Evolutionary conservation across 2,329 filamentous ascomycete species (phyloP).

Genomic region (Scedosporium dehoogii): DNA sequence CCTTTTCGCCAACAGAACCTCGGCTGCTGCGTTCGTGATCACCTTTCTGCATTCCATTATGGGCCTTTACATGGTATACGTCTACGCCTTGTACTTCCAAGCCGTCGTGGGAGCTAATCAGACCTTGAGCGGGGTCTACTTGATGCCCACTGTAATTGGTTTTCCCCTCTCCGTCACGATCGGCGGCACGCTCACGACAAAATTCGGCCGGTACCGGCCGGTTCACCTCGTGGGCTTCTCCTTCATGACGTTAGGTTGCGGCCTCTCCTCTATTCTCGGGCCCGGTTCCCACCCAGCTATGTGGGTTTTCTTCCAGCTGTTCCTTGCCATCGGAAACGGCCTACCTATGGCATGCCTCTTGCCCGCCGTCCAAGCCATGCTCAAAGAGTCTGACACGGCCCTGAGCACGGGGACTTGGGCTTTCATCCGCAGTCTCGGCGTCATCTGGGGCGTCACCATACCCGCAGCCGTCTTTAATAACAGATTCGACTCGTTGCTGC

Average conservation of each 20-base stretch:
- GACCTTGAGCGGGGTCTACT: conserved; percentile 19
- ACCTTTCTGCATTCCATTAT: conserved; percentile 14
- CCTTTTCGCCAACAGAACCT: conserved; percentile 34
- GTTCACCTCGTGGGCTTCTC: conserved; percentile 26
- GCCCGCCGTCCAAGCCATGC: conserved; percentile 29
- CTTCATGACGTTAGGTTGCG: conserved; percentile 28
- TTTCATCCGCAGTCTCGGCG: conserved; percentile 34
- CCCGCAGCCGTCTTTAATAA: conserved; percentile 30
- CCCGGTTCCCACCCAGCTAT: conserved; percentile 18
- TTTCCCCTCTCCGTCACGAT: conserved; percentile 19
- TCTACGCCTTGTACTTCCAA: conserved; percentile 38
- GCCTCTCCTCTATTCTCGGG: conserved; percentile 28
- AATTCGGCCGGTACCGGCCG: conserved; percentile 21
- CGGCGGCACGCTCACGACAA: conserved; percentile 17
- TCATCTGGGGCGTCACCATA: conserved; percentile 34
- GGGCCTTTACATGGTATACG: conserved; percentile 25
- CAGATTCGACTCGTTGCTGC: conserved; percentile 6
- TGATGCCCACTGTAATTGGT: conserved; percentile 20
- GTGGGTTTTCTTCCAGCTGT: conserved; percentile 30
- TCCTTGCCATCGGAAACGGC: conserved; percentile 29
- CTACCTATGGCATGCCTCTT: conserved; percentile 31
- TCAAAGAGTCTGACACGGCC: conserved; percentile 24
- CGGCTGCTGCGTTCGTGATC: conserved; percentile 9
- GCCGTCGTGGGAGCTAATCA: conserved; percentile 24
- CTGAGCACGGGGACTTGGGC: conserved; percentile 25